Base-by-base conservation (phyloP, 352 stramenopile species). In the Phytophthora citrophthora region DNA sequence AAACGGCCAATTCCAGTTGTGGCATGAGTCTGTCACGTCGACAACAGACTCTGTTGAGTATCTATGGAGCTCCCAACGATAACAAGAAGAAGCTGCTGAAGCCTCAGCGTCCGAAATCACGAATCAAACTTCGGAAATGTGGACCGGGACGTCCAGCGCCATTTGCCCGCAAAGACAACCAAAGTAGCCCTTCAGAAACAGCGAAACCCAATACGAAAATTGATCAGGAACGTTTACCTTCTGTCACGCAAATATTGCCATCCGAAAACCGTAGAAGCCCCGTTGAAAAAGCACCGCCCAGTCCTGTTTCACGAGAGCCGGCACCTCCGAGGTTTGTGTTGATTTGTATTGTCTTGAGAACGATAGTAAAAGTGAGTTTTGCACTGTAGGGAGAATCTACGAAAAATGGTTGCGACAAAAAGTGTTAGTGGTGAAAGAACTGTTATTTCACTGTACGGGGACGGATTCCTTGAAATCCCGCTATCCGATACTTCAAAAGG, bases 391-490 rank as follows among this genome's bases (percentile, higher is more conserved):
- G 29, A 34, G 9, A 34, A 13, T 13, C 41, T 15, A 27, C 7
- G 41, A 29, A 23, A 26, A 29, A 15, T 10, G 7, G n/a, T n/a
- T 44, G 16, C 16, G 1, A 29, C 10, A 2, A 52, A 41, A 11
- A n/a, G 8, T 38, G 26, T 16, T 6, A 26, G 13, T 31, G 12
- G 4, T 16, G 49, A 36, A 8, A 52, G 41, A 13, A 9, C 51
- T 3, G 69, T 83, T 11, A 70, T 87, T 24, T 76, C 77, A 5
- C 55, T 87, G 3, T 87, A 87, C 27, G 77, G 77, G 1, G 77
- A 87, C 45, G 77, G 77, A 0, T 87, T 84, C 43, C 32, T 87
- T n/a, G 75, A 86, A 40, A 61, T 83, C 12, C 72, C 63, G 2
- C 23, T 65, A 3, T 41, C 47, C 11, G 29, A 61, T 32, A 29